phyloP scores from a whole-genome alignment of 208 protist species.

The Leishmania mexicana region DNA sequence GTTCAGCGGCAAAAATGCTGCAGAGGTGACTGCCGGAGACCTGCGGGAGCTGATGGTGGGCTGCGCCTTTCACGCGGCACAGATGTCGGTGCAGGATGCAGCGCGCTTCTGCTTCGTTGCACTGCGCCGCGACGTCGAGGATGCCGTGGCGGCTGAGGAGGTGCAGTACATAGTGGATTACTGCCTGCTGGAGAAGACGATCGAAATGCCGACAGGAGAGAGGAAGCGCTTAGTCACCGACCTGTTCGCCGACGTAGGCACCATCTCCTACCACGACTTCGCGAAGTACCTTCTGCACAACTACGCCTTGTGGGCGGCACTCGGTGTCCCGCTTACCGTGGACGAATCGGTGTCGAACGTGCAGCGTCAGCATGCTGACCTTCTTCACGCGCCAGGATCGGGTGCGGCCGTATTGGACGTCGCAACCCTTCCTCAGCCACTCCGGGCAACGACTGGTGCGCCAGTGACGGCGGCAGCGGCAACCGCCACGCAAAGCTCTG shows the following conservation, averaged over 20 bases:
- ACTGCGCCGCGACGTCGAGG: constrained; percentile 75
- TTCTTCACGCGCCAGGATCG: constrained; percentile 13
- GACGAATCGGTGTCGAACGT: constrained; percentile 29
- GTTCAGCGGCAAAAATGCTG: constrained; percentile 34
- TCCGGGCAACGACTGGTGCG: background rate
- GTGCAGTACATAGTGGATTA: constrained; percentile 79
- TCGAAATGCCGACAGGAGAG: constrained; percentile 77
- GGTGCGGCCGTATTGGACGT: constrained; percentile 14
- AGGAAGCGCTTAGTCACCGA: constrained; percentile 66
- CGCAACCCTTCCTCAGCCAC: background rate
- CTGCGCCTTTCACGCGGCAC: constrained; percentile 64
- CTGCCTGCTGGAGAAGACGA: constrained; percentile 67
- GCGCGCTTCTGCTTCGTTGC: constrained; percentile 87
- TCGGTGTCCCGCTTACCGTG: constrained; percentile 70
- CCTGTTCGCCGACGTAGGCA: constrained; percentile 48
- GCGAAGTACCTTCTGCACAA: constrained; percentile 70
- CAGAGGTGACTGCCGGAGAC: constrained; percentile 44
- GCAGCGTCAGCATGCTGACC: constrained; percentile 44
- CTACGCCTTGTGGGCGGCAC: constrained; percentile 75
- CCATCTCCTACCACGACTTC: constrained; percentile 76
- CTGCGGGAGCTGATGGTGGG: constrained; percentile 76
- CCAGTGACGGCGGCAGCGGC: constrained; percentile 5
- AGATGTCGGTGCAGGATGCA: constrained; percentile 58
- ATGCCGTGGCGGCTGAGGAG: constrained; percentile 72
- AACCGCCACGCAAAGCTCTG: constrained; percentile 5